Base-by-base conservation (phyloP, 2,329 filamentous ascomycete species). In the Aspergillus clavatus region DNA sequence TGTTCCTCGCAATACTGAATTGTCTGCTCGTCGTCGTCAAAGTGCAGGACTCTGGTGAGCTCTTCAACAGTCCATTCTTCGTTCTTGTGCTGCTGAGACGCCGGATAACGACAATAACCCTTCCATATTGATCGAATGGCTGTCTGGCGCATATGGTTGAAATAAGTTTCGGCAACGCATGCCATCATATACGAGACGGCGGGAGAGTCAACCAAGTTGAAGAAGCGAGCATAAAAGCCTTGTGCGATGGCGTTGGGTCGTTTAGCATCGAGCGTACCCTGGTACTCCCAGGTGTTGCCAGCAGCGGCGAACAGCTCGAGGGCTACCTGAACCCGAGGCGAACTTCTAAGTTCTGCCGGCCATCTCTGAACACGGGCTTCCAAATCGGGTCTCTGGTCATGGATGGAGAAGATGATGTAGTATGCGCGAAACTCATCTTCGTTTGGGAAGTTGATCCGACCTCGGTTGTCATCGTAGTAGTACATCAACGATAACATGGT, bases 401-500 rank as follows among this genome's bases (percentile, higher is more conserved):
- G 71, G 40, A 78, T 76, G 45, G 75, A 76, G 53, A 75, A 78
- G 42, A 77, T 71, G 51, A 84, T 76, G 52, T 77, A 78, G 57
- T 83, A 84, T 7, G 81, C 78, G 42, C 77, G 72, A 49, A 84
- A 82, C 57, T 84, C 81, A n/a, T 77, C 72, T 59, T 83, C 80
- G 45, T 83, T 80, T 0, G 72, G 68, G 35, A 81, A 77, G 1
- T 63, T 44, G 21, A 76, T 71, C 19, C 70, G 71, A 44, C 68
- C 71, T 44, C 70, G 68, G 53, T 72, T 75, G 58, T 81, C 75
- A 57, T 80, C 72, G 61, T 82, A 82, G 58, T 79, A 80, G 55
- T 80, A 76, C 67, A 80, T 75, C 10, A 84, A 61, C 1, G 81
- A 82, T 1, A 81, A 68, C 46, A 83, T 69, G 1, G 81, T 82